phyloP scores from a whole-genome alignment of 2,329 filamentous ascomycete genomes.

The Sclerotinia trifoliorum region DNA sequence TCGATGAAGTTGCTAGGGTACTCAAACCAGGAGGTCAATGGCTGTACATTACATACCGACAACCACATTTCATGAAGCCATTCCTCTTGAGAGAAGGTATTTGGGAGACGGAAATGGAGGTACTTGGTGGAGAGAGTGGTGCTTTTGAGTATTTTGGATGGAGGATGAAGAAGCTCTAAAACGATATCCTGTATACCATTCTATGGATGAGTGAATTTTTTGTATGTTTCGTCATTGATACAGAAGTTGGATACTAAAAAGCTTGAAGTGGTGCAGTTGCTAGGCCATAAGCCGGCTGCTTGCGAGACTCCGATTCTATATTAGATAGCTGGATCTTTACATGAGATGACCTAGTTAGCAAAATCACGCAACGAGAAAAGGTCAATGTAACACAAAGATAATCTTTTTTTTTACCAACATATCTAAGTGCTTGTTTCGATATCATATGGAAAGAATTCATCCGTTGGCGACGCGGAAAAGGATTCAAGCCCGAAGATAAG shows the following conservation, averaged over 20 bases:
- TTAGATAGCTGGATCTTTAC: too few species aligned
- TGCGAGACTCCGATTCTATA: background rate
- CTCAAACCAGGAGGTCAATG: constrained; percentile 50
- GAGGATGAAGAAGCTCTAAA: constrained; percentile 9
- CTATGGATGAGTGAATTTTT: background rate
- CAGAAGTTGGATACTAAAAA: background rate
- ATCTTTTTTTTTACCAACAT: too few species aligned
- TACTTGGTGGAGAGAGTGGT: constrained; percentile 12
- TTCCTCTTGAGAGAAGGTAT: constrained; percentile 34
- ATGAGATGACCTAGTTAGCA: background rate
- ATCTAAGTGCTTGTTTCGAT: background rate
- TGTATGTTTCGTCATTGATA: background rate
- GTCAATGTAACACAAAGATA: background rate
- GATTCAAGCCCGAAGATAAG: background rate
- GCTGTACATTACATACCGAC: constrained; percentile 54
- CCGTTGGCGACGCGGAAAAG: background rate
- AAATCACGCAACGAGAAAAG: background rate
- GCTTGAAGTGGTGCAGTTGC: background rate
- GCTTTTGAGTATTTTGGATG: constrained; percentile 13
- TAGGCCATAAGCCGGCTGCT: background rate
- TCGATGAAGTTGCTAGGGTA: constrained; percentile 50
- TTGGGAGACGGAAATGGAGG: constrained; percentile 8
- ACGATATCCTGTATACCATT: background rate
- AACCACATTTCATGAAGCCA: constrained; percentile 54
- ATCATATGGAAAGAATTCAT: background rate